Evolutionary conservation across 2,329 filamentous ascomycete species (phyloP), one percentile per base, ranked within the genome.

Genomic region (Cryoendolithus antarcticus): DNA sequence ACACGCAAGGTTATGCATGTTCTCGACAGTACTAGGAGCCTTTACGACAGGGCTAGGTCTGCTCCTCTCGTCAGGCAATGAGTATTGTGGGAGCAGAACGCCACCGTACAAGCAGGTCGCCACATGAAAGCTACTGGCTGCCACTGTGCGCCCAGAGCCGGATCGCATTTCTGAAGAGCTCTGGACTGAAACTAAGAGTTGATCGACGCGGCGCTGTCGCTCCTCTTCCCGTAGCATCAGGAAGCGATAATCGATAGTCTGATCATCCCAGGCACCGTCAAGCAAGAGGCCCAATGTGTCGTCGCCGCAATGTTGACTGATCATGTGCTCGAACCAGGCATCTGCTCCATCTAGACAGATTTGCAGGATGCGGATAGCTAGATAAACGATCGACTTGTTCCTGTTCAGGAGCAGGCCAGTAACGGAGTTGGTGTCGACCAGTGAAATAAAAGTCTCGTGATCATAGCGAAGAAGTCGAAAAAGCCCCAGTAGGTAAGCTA

Each of bases 381-480:
- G 69, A 60, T 88, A 94, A 61, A 82, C 76, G 37, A 93, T 73
- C 10, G 73, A 64, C 42, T 62, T 65, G 48, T 71, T 69, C 34
- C 59, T 39, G 51, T 76, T 71, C 33, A 67, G 64, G 49, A 94
- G 81, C 9, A 93, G 65, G 24, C 62, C 62, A 61, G 86, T 78
- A 32, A 94, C 68, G 46, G 74, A 72, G 34, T 75, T 70, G 1
- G 81, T 77, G 29, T 75, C 74, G 28, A 86, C 70, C 50, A 77
- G 66, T 42, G 63, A 65, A 7, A 73, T 72, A 54, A 88, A 94
- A 4, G 71, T 72, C 32, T 72, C 67, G 48, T 74, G 70, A 56
- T 95, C 80, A 54, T 83, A 83, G 53, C 76, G 82, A 44, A 94
- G 67, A 11, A 96, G 71, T 48, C 91, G 76, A 66, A 86, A 93